These are phyloP conservation scores for Thecaphora frezii DNA, from an alignment of 1,284 basidiomycete genomes.

Conservation along the genomic window DNA sequence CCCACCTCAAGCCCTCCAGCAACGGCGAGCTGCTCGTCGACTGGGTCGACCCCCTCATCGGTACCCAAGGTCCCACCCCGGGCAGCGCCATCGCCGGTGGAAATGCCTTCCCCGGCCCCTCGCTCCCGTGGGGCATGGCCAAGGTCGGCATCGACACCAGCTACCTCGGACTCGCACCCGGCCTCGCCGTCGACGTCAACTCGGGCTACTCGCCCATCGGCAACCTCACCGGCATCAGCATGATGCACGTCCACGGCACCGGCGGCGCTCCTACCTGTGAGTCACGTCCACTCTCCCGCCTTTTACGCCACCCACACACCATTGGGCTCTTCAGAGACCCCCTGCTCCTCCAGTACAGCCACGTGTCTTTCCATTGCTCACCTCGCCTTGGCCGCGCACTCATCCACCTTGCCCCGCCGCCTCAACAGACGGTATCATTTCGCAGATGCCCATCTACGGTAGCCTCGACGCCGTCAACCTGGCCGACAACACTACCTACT, in stretches of 20 bases:
- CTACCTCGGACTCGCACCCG: background rate
- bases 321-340: too few relatives aligned
- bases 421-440: background rate
- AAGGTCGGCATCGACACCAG: conserved; percentile 17
- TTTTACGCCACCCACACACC: too few relatives aligned
- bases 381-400: too few relatives aligned
- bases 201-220: background rate
- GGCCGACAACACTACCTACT: background rate
- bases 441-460: background rate
- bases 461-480: background rate
- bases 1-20: too few relatives aligned
- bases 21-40: background rate
- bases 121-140: conserved; percentile 24
- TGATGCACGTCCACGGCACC: background rate
- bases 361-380: too few relatives aligned
- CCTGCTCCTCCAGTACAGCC: too few relatives aligned
- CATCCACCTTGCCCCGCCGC: too few relatives aligned
- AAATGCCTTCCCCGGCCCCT: conserved; percentile 15
- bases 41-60: background rate
- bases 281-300: too few relatives aligned
- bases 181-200: background rate
- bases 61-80: background rate
- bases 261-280: background rate
- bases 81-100: conserved; percentile 1
- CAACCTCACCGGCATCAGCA: background rate